Base-by-base conservation (phyloP, 2,329 filamentous ascomycete species). In the Peltaster fructicola region DNA sequence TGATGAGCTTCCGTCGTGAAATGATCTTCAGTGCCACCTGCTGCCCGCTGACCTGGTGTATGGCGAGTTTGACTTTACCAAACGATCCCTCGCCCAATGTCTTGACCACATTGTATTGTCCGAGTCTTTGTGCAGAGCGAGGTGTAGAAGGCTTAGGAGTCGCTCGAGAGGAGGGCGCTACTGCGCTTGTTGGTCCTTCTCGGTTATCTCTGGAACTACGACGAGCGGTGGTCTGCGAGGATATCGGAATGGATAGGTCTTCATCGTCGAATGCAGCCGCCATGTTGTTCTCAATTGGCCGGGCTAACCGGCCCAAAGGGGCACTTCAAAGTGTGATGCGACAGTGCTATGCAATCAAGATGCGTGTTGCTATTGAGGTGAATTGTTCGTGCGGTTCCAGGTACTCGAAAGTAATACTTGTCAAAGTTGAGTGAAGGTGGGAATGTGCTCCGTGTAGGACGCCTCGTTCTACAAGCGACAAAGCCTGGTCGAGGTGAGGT, bases 11-110 rank as follows among this genome's bases (percentile, higher is more conserved):
- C 60, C 88, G 88, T 38, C 88, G 70, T 20, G 82, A 79, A 45
- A 98, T 98, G 47, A 95, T 93, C 64, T 98, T 98, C 47, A 98
- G 66, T 14, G 88, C 88, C 24, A 98, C 88, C 57, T 93, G 80
- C 53, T 95, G 84, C 36, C 79, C 79, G 38, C 80, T 95, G 39
- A 82, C 73, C 44, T 81, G 73, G 50, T 98, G 88, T 20, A 84
- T 77, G 12, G 88, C 88, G 41, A 98, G 68, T 62, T 95, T 95
- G 50, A 98, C 88, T 59, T 98, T 98, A 42, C 88, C 88, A 51
- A 98, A 98, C 3, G 84, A 93, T 22, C 88, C 88, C 56, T 98
- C 88, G 29, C 88, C 88, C 8, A 98, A 65, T 9, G 85, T 93
- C 50, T 73, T 75, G 40, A 92, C 64, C 29, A 93, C 74, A 42